Percentiles rank a stretch among this genome's conserved stretches.
Evolutionary conservation across 139 green algal genomes (phyloP).

Genomic region (Volvox reticuliferus): DNA sequence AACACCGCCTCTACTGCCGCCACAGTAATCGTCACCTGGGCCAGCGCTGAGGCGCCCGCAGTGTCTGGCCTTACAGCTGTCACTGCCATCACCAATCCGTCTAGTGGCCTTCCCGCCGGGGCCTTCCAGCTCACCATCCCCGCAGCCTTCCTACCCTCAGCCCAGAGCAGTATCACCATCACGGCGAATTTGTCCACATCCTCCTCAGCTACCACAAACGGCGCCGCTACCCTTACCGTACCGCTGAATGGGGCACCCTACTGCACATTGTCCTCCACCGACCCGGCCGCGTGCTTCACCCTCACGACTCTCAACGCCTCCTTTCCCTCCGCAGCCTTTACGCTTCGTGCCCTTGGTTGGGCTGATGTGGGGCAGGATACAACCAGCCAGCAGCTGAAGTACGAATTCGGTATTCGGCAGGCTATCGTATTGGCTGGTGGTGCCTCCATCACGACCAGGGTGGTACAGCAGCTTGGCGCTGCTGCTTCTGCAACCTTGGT

Average conservation of each 20-base stretch:
- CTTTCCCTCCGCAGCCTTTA: slow-evolving; percentile 12
- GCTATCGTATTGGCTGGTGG: background rate
- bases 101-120: background rate
- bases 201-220: background rate
- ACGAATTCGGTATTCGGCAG: slow-evolving; percentile 30
- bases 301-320: background rate
- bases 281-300: background rate
- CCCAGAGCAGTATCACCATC: background rate
- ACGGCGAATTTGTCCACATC: background rate
- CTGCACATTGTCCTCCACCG: background rate
- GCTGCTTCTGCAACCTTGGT: slow-evolving; percentile 1
- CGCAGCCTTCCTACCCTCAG: background rate
- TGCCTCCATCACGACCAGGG: background rate
- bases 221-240: background rate
- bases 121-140: slow-evolving; percentile 18
- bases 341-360: background rate
- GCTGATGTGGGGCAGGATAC: background rate
- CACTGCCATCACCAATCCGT: background rate
- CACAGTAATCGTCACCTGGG: background rate
- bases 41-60: background rate
- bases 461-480: slow-evolving; percentile 6
- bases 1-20: background rate
- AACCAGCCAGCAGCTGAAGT: background rate
- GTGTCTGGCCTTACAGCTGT: background rate
- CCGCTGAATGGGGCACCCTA: slow-evolving; percentile 20